These are phyloP conservation scores for Camellia japonica DNA, from an alignment of 148 eudicot species.

Conservation along the genomic window DNA sequence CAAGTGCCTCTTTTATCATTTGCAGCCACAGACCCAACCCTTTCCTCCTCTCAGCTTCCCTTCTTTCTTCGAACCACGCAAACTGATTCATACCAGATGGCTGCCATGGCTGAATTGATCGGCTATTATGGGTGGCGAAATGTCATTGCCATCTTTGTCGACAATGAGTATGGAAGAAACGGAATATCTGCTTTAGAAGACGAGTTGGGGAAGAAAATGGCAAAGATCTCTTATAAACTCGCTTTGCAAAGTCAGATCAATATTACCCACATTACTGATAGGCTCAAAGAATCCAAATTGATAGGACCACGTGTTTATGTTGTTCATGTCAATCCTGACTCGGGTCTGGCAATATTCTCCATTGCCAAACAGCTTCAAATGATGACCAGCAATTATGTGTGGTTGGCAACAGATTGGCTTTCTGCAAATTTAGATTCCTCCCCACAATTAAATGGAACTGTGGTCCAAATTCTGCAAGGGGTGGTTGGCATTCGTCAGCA, in stretches of 20 bases:
- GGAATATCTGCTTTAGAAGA: slow-evolving; percentile 25
- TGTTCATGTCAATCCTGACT: slow-evolving; percentile 17
- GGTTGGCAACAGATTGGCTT: slow-evolving; percentile 29
- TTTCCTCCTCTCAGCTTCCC: slow-evolving; percentile 24
- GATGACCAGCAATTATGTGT: slow-evolving; percentile 23
- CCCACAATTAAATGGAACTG: too few relatives aligned
- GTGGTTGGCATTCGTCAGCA: too few relatives aligned
- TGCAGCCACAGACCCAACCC: slow-evolving; percentile 27
- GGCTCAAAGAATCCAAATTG: slow-evolving; percentile 13
- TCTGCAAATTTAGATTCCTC: neutral
- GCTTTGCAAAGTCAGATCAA: slow-evolving; percentile 7
- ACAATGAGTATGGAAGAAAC: slow-evolving; percentile 26
- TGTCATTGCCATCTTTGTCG: slow-evolving; percentile 17
- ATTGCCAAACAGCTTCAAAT: slow-evolving; percentile 20
- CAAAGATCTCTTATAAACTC: slow-evolving; percentile 18
- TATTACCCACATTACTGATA: slow-evolving; percentile 6
- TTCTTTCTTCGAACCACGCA: slow-evolving; percentile 27
- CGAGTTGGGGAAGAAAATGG: slow-evolving; percentile 12
- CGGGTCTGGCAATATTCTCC: slow-evolving; percentile 10
- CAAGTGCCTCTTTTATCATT: slow-evolving; percentile 28
- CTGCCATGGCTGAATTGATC: slow-evolving; percentile 18
- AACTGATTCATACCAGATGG: slow-evolving; percentile 24
- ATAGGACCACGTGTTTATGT: slow-evolving; percentile 16
- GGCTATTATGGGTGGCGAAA: slow-evolving; percentile 23
- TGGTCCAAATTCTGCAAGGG: too few relatives aligned